These are phyloP conservation scores for Viola odorata DNA, from an alignment of 345 rosid species.

Conservation along the genomic window DNA sequence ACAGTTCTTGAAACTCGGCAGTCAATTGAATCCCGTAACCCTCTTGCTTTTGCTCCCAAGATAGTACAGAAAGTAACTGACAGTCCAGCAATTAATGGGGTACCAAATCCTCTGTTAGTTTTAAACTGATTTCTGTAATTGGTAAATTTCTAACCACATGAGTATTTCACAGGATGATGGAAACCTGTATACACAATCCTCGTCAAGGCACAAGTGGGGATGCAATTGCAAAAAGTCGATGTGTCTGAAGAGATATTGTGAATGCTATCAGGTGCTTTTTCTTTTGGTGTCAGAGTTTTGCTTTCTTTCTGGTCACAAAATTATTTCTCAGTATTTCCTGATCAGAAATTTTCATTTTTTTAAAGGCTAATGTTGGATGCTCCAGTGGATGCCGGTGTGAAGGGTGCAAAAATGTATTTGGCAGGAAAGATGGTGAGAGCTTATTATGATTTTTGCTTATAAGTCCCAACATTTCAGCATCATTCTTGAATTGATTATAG, in stretches of 20 bases:
- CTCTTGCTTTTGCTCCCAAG: slow-evolving; percentile 66
- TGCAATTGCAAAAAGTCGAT: slow-evolving; percentile 68
- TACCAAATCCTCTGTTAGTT: slow-evolving; percentile 9
- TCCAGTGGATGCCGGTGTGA: slow-evolving; percentile 61
- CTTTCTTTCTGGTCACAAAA: neutral
- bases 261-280: slow-evolving; percentile 56
- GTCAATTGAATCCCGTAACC: slow-evolving; percentile 51
- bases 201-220: slow-evolving; percentile 55
- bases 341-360: slow-evolving; percentile 7
- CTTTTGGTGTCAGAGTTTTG: slow-evolving; percentile 1
- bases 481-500: neutral
- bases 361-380: slow-evolving; percentile 55
- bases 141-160: slow-evolving; percentile 12
- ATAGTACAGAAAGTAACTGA: slow-evolving; percentile 26
- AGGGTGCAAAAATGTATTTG: slow-evolving; percentile 54
- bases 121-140: neutral
- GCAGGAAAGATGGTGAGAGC: slow-evolving; percentile 49
- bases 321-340: slow-evolving; percentile 5
- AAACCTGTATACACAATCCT: slow-evolving; percentile 28
- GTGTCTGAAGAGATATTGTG: slow-evolving; percentile 65
- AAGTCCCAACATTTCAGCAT: neutral
- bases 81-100: slow-evolving; percentile 21
- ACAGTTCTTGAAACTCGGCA: slow-evolving; percentile 50
- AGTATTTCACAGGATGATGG: slow-evolving; percentile 35
- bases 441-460: neutral